Evolutionary conservation across 2,329 filamentous ascomycete genomes (phyloP), one percentile per base, ranked within the genome.

Genomic region (Ceratocystis eucalypticola): DNA sequence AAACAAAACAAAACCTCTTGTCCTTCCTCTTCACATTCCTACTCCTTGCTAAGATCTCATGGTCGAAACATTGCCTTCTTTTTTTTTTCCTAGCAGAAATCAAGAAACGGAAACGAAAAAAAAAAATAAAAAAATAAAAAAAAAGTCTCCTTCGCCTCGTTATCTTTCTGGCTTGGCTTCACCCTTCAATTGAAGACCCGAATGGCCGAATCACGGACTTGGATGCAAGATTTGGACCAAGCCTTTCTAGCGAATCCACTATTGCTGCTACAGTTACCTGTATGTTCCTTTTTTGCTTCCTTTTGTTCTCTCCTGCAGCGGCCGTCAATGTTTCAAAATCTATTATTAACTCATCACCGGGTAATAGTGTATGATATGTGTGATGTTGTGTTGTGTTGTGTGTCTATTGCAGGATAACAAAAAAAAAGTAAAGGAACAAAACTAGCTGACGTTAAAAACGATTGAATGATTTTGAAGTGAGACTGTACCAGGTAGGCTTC

Each of bases 291-390:
- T 57, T 57, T 57, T 25, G 17, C 22, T 59, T 17, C 33, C 28
- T 37, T 59, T 17, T 30, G 17, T 33, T 15, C 30, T 30, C 22
- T 15, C 15, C 22, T 59, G 28, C 8, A 59, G 25, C 53, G 53
- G 53, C 53, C 53, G 53, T 59, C 53, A 59, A 59, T 37, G 53
- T 59, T 41, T 50, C 37, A 61, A 61, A 46, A 53, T 59, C 28
- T 53, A 55, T 50, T 41, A 41, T 62, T 59, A 55, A 48, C 20
- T 48, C n/a, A 53, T 33, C 37, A 41, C 37, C 37, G 37, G 37
- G 37, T 41, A 12, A 41, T 12, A 12, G 37, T 41, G 37, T 41
- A 41, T 41, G 10, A 41, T 41, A 41, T 12, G 10, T 41, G 37
- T 41, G 33, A 37, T 37, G 37, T 20, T 22, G 30, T 48, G 44